Evolutionary conservation across 768 basidiomycete species (phyloP), one percentile per base, ranked within the genome.

Genomic region (Flagelloscypha sp.): DNA sequence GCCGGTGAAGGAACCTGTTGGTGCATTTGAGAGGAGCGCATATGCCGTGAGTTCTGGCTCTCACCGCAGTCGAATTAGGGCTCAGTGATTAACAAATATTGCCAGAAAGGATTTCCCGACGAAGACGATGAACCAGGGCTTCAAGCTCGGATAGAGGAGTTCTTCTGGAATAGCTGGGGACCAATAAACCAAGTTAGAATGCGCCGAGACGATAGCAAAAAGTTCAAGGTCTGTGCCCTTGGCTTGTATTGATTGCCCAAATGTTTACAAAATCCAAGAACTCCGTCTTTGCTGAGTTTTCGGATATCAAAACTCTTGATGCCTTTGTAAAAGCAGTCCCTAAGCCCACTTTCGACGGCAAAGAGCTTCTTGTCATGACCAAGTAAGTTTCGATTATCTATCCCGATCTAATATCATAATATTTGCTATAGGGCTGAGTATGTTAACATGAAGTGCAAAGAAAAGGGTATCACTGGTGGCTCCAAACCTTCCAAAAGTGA

Each of bases 401-500:
- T 18, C 3, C 12, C 35, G 11, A 4, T n/a, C 7, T 17, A 27
- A 32, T 34, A 35, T 40, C 24, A 12, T 31, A 12, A 13, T 13
- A 32, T 40, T 20, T n/a, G n/a, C 11, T 29, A 20, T 43, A 89
- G 86, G 51, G 79, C 79, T 44, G 84, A 67, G 6, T 95, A 95
- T 56, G 89, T 89, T 48, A 78, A 88, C 45, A 92, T 92, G 90
- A 97, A 95, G 62, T 84, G 92, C 58, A 82, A 87, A 56, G 87
- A 94, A 61, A 92, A 95, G 58, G 89, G 88, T 7, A 70, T 95
- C 29, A 76, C 70, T 1, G 84, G 83, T 18, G 84, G 76, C 47
- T 71, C 75, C 11, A 81, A 82, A 10, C 63, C 64, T 28, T 59
- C 72, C 43, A 72, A 76, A 43, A 72, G 70, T 41, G 75, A 80